Evolutionary conservation across 1,284 basidiomycete species (phyloP), one percentile per base, ranked within the genome.

Genomic region (Ganoderma boninense): DNA sequence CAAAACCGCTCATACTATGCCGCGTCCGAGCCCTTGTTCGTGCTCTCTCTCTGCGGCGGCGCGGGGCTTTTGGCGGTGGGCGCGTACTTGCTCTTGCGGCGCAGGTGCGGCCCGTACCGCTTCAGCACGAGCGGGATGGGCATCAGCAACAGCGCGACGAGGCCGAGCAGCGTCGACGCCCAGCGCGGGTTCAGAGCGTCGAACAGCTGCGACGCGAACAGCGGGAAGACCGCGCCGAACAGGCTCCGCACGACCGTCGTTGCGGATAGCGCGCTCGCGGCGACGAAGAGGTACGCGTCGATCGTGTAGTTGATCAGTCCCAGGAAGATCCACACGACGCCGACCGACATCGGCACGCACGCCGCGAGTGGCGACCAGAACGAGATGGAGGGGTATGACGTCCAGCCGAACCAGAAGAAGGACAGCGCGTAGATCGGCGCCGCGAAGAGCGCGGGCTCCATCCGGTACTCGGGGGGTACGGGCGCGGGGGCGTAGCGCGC

Each of bases 401-500:
- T 85, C 86, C 85, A 87, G 40, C 82, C 84, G 67, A 86, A 80
- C 82, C 82, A 82, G 80, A 86, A 86, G 74, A 85, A 84, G 4
- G 83, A 82, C 46, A 82, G 64, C 13, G 85, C 80, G 68, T 86
- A 81, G 29, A 84, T 73, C 10, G 84, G 84, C 3, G 82, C 84
- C 2, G 83, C 84, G 32, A 79, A 74, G 75, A 85, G 78, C 32
- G 82, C 79, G 20, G 84, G 82, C 54, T 81, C 81, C 10, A 89
- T 80, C 18, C 87, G 82, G 68, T 82, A 82, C 74, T 89, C 87
- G 10, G 87, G 86, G 6, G 85, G 84, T 1, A 82, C 81, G 42
- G 81, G 82, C 40, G 76, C 71, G 0, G 82, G 82, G 2, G 81
- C 81, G 79, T 82, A 83, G 52, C 81, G 76, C 0, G 76, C 75